These are phyloP conservation scores for Geoglossum glabrum DNA, from an alignment of 495 filamentous ascomycete genomes.

Conservation along the genomic window DNA sequence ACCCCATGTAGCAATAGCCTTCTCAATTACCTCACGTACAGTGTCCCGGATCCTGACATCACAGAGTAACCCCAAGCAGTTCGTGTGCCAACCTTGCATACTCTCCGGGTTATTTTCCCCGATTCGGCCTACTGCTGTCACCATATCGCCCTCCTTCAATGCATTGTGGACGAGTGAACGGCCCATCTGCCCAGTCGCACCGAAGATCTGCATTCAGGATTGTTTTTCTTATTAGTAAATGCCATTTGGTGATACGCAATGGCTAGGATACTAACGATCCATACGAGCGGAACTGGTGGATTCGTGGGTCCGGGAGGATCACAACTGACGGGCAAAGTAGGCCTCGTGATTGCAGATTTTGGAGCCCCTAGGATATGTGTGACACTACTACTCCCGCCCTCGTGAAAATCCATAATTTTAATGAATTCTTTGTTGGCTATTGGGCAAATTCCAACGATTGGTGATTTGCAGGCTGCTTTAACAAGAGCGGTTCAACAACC, in stretches of 20 bases:
- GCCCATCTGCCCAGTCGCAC: slow-evolving; percentile 89
- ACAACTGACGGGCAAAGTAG: slow-evolving; percentile 47
- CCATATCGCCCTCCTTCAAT: slow-evolving; percentile 66
- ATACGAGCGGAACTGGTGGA: slow-evolving; percentile 54
- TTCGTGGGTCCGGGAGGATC: slow-evolving; percentile 58
- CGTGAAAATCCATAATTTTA: not conserved
- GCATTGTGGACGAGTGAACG: slow-evolving; percentile 68
- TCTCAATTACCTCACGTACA: slow-evolving; percentile 47
- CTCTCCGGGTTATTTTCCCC: slow-evolving; percentile 54
- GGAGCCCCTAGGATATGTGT: not conserved
- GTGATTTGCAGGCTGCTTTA: not conserved
- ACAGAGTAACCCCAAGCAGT: slow-evolving; percentile 64
- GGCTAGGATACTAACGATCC: slow-evolving; percentile 39
- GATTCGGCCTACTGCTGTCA: slow-evolving; percentile 71
- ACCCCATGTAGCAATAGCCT: slow-evolving; percentile 51
- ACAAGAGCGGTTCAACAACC: not conserved
- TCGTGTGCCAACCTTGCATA: slow-evolving; percentile 45
- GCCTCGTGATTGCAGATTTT: slow-evolving; percentile 7
- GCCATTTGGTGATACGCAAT: not conserved
- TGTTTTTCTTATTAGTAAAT: not conserved
- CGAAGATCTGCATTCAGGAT: slow-evolving; percentile 45
- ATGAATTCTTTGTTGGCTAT: not conserved
- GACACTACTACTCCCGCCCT: not conserved
- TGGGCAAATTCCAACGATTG: not conserved
- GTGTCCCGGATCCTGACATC: slow-evolving; percentile 73